Base-by-base conservation (phyloP, 2,329 filamentous ascomycete genomes). In the Aschersonia sp. region DNA sequence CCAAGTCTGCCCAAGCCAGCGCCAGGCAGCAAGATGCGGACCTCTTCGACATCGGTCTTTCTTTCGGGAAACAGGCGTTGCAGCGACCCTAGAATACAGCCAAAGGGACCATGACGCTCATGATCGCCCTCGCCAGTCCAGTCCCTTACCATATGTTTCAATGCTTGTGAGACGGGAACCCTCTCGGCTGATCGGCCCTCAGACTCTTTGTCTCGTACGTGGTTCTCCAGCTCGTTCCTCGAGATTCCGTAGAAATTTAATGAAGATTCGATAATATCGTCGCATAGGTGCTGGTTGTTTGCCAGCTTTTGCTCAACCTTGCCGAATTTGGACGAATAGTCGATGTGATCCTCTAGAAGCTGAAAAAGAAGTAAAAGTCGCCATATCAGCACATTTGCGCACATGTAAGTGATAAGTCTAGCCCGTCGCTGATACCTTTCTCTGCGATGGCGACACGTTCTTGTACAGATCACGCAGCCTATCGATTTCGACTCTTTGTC, bases 61-160 rank as follows among this genome's bases (percentile, higher is more conserved):
- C 56, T 48, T 1, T 60, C 50, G 0, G 65, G 64, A 28, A 62
- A 65, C 0, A 70, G 45, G 0, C 49, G 48, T 5, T 61, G 47
- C 0, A 72, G 48, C 0, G 63, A 64, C 5, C 55, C 47, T 3
- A 65, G 47, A 1, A 74, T 57, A 47, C 65, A 70, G 0, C 59
- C 55, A 45, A 72, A 72, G 0, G 65, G 63, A 0, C 64, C 62
- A 0, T 67, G 55, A 1, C 75, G 63, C 51, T 79, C 75, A 40
- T 65, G 58, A 0, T 53, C 50, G 1, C 75, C 75, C 10, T 71
- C 66, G 0, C 58, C 60, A 0, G 75, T 68, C 75, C 75, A 79
- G 54, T 80, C 76, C 4, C 75, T 65, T 3, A 78, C 73, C 49
- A 71, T 73, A 52, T 79, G 75, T 55, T 78, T 79, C 47, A 79